phyloP scores from a whole-genome alignment of 345 rosid species.

The Syzygium jambos region DNA sequence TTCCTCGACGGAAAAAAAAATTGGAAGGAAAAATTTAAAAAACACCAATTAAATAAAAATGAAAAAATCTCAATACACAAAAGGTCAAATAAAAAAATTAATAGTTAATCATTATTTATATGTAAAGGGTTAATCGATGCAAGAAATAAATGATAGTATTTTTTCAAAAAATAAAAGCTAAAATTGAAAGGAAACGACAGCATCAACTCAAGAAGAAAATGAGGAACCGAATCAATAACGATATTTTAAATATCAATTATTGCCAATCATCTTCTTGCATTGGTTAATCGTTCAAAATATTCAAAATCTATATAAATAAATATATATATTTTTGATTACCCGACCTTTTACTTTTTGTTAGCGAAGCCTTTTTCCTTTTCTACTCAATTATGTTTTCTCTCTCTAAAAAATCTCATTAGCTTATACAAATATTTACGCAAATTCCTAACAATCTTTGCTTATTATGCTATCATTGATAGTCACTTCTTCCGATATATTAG shows the following conservation, averaged over 20 bases:
- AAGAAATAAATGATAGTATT: too few relatives aligned
- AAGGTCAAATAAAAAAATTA: background rate
- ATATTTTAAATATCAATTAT: background rate
- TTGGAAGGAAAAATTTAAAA: too few relatives aligned
- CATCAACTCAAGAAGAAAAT: background rate
- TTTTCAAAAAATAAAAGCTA: too few relatives aligned
- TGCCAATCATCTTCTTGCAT: background rate
- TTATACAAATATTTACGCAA: rapidly evolving
- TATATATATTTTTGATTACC: too few relatives aligned
- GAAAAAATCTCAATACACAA: too few relatives aligned
- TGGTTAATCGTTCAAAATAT: background rate
- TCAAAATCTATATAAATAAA: too few relatives aligned
- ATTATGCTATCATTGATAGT: background rate
- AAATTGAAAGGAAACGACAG: background rate
- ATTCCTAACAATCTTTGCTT: background rate
- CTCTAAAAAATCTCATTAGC: background rate
- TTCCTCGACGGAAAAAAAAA: too few relatives aligned
- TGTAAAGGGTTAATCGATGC: background rate
- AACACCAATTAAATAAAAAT: too few relatives aligned
- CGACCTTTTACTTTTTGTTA: background rate
- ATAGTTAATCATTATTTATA: too few relatives aligned
- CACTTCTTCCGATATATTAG: conserved; percentile 34
- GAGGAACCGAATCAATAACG: too few relatives aligned
- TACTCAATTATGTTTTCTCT: background rate
- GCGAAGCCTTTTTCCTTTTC: background rate